phyloP scores from a whole-genome alignment of 2,329 filamentous ascomycete genomes.

The Penicillium sp. region DNA sequence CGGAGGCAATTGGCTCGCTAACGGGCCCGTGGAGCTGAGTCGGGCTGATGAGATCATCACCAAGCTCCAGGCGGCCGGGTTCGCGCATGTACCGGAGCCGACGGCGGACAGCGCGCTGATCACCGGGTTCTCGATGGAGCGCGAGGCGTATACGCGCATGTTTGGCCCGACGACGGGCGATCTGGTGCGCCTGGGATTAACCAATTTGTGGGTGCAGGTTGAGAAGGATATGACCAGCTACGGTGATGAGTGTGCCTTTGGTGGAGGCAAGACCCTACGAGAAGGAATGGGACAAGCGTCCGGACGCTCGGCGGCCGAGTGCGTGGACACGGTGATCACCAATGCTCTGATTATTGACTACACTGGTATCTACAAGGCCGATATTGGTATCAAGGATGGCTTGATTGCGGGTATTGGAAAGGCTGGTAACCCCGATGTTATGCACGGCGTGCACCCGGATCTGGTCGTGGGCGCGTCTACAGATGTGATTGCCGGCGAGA shows the following conservation, averaged over 20 bases:
- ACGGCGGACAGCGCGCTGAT: conserved; percentile 57
- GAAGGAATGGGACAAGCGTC: conserved; percentile 96
- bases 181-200: conserved; percentile 76
- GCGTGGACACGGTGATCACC: conserved; percentile 80
- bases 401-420: conserved; percentile 88
- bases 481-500: conserved; percentile 88
- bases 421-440: conserved; percentile 94
- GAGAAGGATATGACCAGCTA: conserved; percentile 83
- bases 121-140: conserved; percentile 69
- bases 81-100: conserved; percentile 74
- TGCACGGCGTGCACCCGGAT: conserved; percentile 78
- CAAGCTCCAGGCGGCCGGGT: conserved; percentile 70
- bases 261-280: conserved; percentile 87
- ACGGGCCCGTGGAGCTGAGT: conserved; percentile 67
- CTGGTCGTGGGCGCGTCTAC: conserved; percentile 87
- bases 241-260: conserved; percentile 94
- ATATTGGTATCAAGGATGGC: conserved; percentile 90
- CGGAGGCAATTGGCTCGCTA: conserved; percentile 80
- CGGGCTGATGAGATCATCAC: conserved; percentile 67
- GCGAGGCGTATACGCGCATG: conserved; percentile 80
- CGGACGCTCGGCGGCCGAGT: conserved; percentile 70
- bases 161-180: conserved; percentile 93
- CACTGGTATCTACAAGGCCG: conserved; percentile 92
- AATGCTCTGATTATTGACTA: conserved; percentile 91
- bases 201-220: conserved; percentile 86